Evolutionary conservation across 2,329 filamentous ascomycete genomes (phyloP), one percentile per base, ranked within the genome.

Genomic region (Sclerotinia subarctica): DNA sequence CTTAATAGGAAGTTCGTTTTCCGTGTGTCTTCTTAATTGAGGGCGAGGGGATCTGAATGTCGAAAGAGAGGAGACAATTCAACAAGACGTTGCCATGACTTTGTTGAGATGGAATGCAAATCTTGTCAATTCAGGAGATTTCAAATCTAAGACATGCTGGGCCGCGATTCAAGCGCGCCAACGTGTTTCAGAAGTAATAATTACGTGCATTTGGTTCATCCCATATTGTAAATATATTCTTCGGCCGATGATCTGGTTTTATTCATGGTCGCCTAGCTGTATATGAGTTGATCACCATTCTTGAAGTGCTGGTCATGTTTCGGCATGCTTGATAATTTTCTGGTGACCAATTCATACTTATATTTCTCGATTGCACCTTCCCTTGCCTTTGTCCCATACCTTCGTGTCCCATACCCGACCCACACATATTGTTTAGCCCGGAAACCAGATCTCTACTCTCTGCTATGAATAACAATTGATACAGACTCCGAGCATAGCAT

Each of bases 1-100:
- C 83, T 80, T 79, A 82, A 87, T 89, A 90, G 88, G 88, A 90
- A 90, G 86, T 89, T 87, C 83, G 81, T 80, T 82, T 83, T 83
- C 84, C 87, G 86, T 85, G 86, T 80, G 86, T 89, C 85, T 81
- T 88, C 87, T 90, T 88, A 72, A 84, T 77, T 89, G 87, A 88
- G 84, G 86, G 86, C 87, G 86, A 89, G 87, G 87, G 83, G 85
- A 80, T 81, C 80, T 80, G 82, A 86, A 89, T 90, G 88, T 89
- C 88, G 86, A 67, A 89, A 85, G 85, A 89, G 83, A 86, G 88
- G 88, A 87, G 80, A 88, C 85, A 86, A 54, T 71, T 54, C n/a
- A 59, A 42, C 6, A 35, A 26, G 32, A 51, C 21, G 53, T 29
- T 52, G 17, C 32, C n/a, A 5, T 32, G 15, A 21, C 19, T 53